These are phyloP conservation scores for Xylogone sp. DNA, from an alignment of 2,329 filamentous ascomycete genomes.

Conservation along the genomic window DNA sequence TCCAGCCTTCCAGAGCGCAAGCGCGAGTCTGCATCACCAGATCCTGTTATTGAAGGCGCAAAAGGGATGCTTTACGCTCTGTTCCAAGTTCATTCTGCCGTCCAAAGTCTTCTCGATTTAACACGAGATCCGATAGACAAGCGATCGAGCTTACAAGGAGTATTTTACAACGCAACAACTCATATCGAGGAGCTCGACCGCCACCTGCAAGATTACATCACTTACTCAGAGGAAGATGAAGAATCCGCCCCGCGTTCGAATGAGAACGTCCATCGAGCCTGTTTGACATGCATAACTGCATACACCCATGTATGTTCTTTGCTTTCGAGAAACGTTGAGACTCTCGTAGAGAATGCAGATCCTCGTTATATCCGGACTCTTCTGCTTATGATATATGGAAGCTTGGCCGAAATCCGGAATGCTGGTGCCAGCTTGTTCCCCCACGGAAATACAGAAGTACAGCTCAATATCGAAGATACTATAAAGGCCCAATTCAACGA, in stretches of 20 bases:
- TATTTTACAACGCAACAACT: constrained; percentile 64
- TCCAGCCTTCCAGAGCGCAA: constrained; percentile 60
- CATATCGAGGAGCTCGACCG: constrained; percentile 64
- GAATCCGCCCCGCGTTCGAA: constrained; percentile 49
- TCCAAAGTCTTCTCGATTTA: constrained; percentile 61
- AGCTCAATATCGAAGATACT: constrained; percentile 34
- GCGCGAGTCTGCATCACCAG: constrained; percentile 56
- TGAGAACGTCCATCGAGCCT: constrained; percentile 60
- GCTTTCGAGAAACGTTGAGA: constrained; percentile 57
- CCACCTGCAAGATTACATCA: constrained; percentile 60
- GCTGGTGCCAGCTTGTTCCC: constrained; percentile 22
- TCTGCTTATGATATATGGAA: constrained; percentile 61
- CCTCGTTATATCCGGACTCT: constrained; percentile 64
- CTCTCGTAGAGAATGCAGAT: constrained; percentile 61
- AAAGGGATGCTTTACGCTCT: constrained; percentile 65
- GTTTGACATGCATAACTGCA: constrained; percentile 58
- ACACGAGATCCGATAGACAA: constrained; percentile 57
- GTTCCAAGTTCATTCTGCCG: constrained; percentile 65
- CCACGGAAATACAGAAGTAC: constrained; percentile 1
- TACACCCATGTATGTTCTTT: constrained; percentile 64
- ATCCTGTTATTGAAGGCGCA: constrained; percentile 60
- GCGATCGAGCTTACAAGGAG: constrained; percentile 60
- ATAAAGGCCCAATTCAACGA: constrained; percentile 48
- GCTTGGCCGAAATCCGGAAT: constrained; percentile 60
- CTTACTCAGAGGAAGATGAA: constrained; percentile 45